Conservation (phyloP, 1,284 basidiomycete genomes). For the Gymnopus androsaceus region DNA sequence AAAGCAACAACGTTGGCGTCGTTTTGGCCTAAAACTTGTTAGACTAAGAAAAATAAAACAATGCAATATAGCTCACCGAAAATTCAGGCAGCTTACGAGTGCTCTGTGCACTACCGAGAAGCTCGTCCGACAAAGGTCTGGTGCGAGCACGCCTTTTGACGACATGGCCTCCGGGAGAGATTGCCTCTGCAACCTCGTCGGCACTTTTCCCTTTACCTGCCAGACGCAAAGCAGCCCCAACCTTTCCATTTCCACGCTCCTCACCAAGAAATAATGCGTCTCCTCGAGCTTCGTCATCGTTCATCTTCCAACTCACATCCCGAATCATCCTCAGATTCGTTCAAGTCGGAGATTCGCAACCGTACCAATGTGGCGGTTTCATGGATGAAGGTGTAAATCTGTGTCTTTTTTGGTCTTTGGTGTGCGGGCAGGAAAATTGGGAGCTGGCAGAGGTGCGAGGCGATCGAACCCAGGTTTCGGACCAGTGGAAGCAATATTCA, state of each 20-base stretch:
- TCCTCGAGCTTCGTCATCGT: slow-evolving; percentile 35
- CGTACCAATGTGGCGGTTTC: slow-evolving; percentile 69
- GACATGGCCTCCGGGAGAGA: slow-evolving; percentile 74
- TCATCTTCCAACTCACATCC: slow-evolving; percentile 48
- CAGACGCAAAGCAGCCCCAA: slow-evolving; percentile 29
- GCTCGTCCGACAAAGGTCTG: slow-evolving; percentile 65
- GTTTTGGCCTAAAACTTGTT: neutral
- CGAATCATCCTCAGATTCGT: slow-evolving; percentile 49
- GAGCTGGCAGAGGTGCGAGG: slow-evolving; percentile 64
- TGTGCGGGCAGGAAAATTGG: slow-evolving; percentile 52
- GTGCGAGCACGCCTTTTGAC: slow-evolving; percentile 70
- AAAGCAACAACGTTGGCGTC: slow-evolving; percentile 32
- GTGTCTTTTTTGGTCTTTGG: slow-evolving; percentile 65
- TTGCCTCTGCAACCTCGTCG: slow-evolving; percentile 66
- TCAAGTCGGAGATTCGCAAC: slow-evolving; percentile 60
- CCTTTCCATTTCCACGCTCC: slow-evolving; percentile 28
- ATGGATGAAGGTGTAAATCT: slow-evolving; percentile 57
- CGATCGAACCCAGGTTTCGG: slow-evolving; percentile 51
- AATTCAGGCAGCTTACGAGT: slow-evolving; percentile 33
- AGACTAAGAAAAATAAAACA: neutral
- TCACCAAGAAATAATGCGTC: slow-evolving; percentile 36
- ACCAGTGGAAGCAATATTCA: slow-evolving; percentile 46
- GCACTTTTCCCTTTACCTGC: slow-evolving; percentile 43
- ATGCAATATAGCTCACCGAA: slow-evolving; percentile 38
- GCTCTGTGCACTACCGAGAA: slow-evolving; percentile 55